phyloP scores from a whole-genome alignment of 441 rosid genomes.

The Eutrema salsugineum region DNA sequence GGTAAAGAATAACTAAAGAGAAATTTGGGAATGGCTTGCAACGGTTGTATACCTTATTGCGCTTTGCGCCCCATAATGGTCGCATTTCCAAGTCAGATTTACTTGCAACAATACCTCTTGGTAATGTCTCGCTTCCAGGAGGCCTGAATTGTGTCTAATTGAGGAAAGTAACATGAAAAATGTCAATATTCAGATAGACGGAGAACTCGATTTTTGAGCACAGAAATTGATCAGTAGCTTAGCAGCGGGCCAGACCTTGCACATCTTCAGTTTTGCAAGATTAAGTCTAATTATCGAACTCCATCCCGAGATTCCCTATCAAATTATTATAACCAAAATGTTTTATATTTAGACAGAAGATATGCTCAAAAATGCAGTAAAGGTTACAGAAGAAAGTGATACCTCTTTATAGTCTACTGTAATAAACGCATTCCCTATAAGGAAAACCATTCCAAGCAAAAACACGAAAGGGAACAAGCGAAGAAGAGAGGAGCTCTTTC shows the following conservation, averaged over 20 bases:
- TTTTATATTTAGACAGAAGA: not conserved
- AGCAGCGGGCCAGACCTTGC: constrained; percentile 61
- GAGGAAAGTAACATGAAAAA: not conserved
- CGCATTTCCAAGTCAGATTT: constrained; percentile 73
- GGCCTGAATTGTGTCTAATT: constrained; percentile 43
- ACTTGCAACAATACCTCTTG: constrained; percentile 63
- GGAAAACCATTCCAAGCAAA: constrained; percentile 45
- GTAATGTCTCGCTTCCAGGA: constrained; percentile 53
- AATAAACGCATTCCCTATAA: constrained; percentile 48
- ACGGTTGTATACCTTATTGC: constrained; percentile 35
- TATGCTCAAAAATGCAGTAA: not conserved
- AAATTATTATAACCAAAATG: constrained; percentile 1
- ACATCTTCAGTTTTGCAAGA: constrained; percentile 32
- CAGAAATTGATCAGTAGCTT: not conserved
- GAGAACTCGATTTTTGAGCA: not conserved
- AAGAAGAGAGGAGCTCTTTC: constrained; percentile 33
- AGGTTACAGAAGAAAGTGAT: not conserved
- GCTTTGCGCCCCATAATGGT: constrained; percentile 53
- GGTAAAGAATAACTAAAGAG: not conserved
- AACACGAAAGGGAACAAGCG: constrained; percentile 33
- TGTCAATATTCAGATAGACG: not conserved
- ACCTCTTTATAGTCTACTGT: constrained; percentile 52
- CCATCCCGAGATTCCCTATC: constrained; percentile 53
- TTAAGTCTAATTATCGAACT: constrained; percentile 29
- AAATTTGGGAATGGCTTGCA: not conserved